A percentile compares a stretch with the other conserved stretches of the same genome.
These are phyloP conservation scores for Schrenkiella parvula DNA, from an alignment of 345 rosid species.

Conservation along the genomic window DNA sequence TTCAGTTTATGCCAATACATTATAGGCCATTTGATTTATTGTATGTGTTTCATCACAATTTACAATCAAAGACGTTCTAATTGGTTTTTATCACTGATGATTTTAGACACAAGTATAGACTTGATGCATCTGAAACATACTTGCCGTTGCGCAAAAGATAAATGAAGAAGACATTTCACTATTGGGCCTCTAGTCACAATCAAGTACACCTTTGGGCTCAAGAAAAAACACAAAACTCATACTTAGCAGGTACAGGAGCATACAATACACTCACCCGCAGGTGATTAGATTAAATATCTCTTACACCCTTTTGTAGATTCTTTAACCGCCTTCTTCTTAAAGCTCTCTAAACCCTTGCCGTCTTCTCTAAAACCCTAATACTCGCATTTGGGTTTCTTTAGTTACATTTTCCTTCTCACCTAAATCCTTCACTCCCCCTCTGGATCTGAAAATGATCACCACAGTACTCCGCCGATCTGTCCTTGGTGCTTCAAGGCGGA, in stretches of 20 bases:
- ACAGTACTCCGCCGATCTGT: slow-evolving; percentile 41
- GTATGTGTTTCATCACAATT: not conserved
- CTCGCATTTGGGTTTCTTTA: slow-evolving; percentile 9
- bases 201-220: slow-evolving; percentile 1
- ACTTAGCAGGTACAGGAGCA: slow-evolving; percentile 1
- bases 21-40: not conserved
- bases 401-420: not conserved
- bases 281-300: not conserved
- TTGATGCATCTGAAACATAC: too few relatives aligned
- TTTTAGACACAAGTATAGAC: too few relatives aligned
- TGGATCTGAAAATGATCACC: slow-evolving; percentile 39
- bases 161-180: too few relatives aligned
- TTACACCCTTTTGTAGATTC: not conserved
- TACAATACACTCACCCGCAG: slow-evolving; percentile 24
- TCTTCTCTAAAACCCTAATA: slow-evolving; percentile 42
- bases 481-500: slow-evolving; percentile 29
- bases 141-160: too few relatives aligned
- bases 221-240: too few relatives aligned
- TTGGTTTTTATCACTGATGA: not conserved
- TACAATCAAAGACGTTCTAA: not conserved
- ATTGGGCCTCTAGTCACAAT: not conserved
- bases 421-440: not conserved
- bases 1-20: not conserved
- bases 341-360: slow-evolving; percentile 20
- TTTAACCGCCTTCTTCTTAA: not conserved